phyloP scores from a whole-genome alignment of 2,329 filamentous ascomycete genomes.

The Cladosporium cucumerinum region DNA sequence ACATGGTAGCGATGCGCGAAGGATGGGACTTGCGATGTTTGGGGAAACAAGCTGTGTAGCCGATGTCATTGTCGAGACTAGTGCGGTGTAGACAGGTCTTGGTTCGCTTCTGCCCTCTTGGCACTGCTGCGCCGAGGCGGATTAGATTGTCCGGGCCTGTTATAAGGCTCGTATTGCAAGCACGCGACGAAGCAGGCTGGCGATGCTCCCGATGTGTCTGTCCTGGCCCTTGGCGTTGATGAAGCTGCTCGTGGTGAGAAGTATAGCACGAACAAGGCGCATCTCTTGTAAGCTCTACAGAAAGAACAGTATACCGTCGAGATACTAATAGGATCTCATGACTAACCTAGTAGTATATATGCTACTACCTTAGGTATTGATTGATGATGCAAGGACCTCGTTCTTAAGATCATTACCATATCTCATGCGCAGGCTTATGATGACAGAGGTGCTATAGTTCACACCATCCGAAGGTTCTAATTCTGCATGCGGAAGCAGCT shows the following conservation, averaged over 20 bases:
- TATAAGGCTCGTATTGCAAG: background rate
- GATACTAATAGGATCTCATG: too few species aligned
- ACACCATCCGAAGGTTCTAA: too few species aligned
- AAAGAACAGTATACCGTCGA: background rate
- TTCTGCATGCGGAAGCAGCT: too few species aligned
- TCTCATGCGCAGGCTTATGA: background rate
- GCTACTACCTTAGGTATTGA: background rate
- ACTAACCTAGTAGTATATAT: too few species aligned
- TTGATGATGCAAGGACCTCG: background rate
- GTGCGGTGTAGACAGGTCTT: background rate
- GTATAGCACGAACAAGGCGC: background rate
- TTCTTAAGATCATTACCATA: background rate
- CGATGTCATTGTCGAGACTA: background rate
- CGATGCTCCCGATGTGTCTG: too few species aligned
- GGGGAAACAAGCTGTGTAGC: background rate
- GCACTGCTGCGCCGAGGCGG: background rate
- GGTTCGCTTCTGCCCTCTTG: background rate
- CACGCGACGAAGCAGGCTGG: too few species aligned
- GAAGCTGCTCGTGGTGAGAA: background rate
- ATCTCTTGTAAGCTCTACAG: background rate
- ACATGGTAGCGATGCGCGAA: background rate
- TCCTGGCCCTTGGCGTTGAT: too few species aligned
- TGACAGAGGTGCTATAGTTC: background rate
- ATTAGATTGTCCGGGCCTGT: background rate
- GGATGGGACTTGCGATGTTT: background rate